Evolutionary conservation across 352 stramenopile species (phyloP).

Genomic region (Phytophthora pini): DNA sequence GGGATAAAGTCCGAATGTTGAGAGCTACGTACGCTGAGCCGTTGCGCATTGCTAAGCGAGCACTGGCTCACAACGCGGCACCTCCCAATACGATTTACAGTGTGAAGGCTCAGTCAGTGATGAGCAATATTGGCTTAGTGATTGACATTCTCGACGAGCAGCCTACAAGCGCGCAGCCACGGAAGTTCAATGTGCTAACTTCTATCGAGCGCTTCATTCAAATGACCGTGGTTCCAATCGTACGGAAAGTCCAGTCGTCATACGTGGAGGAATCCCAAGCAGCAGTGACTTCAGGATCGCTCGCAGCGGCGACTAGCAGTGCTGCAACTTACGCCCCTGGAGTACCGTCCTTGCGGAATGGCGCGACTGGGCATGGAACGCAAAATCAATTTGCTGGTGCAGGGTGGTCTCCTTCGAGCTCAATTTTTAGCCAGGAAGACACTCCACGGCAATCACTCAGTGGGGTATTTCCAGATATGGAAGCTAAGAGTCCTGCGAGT

Average conservation of each 20-base stretch:
- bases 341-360: neutral
- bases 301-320: slow-evolving; percentile 3
- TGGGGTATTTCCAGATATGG: slow-evolving; percentile 18
- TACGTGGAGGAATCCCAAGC: slow-evolving; percentile 8
- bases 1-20: slow-evolving; percentile 70
- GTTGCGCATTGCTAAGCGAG: slow-evolving; percentile 67
- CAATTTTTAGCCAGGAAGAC: slow-evolving; percentile 7
- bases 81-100: slow-evolving; percentile 70
- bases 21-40: slow-evolving; percentile 56
- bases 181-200: slow-evolving; percentile 70
- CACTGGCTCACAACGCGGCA: slow-evolving; percentile 68
- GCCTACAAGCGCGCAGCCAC: slow-evolving; percentile 51
- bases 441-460: slow-evolving; percentile 9
- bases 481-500: slow-evolving; percentile 9
- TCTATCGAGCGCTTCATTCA: slow-evolving; percentile 88
- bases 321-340: slow-evolving; percentile 18
- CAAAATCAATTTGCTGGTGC: slow-evolving; percentile 18
- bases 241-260: slow-evolving; percentile 61
- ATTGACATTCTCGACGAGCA: slow-evolving; percentile 66
- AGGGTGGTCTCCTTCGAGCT: slow-evolving; percentile 18
- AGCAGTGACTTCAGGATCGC: slow-evolving; percentile 2
- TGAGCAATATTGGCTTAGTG: slow-evolving; percentile 81
- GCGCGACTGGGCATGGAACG: neutral
- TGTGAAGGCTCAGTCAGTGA: slow-evolving; percentile 78
- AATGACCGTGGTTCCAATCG: slow-evolving; percentile 79